These are phyloP conservation scores for Diospyros kaki DNA, from an alignment of 148 eudicot species.

Conservation along the genomic window DNA sequence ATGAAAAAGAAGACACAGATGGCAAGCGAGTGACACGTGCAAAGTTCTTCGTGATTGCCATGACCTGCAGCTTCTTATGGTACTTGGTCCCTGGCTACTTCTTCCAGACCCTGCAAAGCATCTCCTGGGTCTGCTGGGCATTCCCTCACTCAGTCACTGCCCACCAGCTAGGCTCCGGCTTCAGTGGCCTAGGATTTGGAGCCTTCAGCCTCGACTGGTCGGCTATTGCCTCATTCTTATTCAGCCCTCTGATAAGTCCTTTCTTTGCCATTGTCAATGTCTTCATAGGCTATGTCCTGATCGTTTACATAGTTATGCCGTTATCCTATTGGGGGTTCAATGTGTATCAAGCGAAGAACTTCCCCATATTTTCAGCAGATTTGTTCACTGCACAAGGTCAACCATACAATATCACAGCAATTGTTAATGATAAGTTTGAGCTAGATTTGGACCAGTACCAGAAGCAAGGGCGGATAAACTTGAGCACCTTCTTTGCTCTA, in stretches of 20 bases:
- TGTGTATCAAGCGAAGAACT: conserved; percentile 32
- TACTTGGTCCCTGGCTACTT: conserved; percentile 48
- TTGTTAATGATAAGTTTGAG: conserved; percentile 37
- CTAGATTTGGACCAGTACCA: conserved; percentile 25
- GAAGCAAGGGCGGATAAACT: conserved; percentile 23
- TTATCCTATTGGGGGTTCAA: conserved; percentile 41
- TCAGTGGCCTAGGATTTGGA: conserved; percentile 38
- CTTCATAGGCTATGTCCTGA: conserved; percentile 25
- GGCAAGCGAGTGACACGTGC: conserved; percentile 19
- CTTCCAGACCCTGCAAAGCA: conserved; percentile 23
- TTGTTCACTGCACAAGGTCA: conserved; percentile 27
- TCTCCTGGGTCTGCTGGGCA: conserved; percentile 37
- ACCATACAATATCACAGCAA: conserved; percentile 20
- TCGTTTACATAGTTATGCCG: conserved; percentile 34
- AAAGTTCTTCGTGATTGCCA: conserved; percentile 41
- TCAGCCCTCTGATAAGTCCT: conserved; percentile 45
- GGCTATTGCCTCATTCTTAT: conserved; percentile 22
- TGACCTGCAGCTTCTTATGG: conserved; percentile 39
- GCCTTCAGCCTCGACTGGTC: conserved; percentile 51
- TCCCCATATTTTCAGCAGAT: conserved; percentile 33
- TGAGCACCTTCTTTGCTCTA: conserved; percentile 40
- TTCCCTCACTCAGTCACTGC: conserved; percentile 39
- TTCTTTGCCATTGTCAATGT: conserved; percentile 42
- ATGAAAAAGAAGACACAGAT: conserved; percentile 26
- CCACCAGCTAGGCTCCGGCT: conserved; percentile 52